Percentiles rank a stretch among this genome's conserved stretches.
Evolutionary conservation across 2,329 filamentous ascomycete genomes (phyloP).

Genomic region (Aspergillus cejpii): DNA sequence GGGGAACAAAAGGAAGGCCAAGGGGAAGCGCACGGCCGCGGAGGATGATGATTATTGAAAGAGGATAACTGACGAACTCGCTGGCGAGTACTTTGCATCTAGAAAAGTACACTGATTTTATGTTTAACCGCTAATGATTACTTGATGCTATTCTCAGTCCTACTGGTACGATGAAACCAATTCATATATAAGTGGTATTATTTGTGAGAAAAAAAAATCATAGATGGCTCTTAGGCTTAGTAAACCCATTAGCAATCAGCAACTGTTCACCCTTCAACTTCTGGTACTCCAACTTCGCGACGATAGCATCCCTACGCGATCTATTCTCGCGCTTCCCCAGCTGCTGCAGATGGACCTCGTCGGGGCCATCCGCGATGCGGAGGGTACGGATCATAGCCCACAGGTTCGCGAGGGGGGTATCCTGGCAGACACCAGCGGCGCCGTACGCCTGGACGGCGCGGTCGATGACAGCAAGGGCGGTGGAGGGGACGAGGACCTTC

Average conservation of each 20-base stretch:
- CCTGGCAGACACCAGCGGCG: conserved; percentile 83
- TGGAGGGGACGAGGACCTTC: conserved; percentile 82
- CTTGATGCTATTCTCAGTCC: no score
- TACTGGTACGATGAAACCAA: no score
- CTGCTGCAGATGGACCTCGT: conserved; percentile 77
- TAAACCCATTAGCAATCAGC: conserved; percentile 32
- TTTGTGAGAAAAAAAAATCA: conserved; percentile 12
- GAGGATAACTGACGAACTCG: conserved; percentile 16
- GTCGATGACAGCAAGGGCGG: conserved; percentile 81
- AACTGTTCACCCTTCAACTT: conserved; percentile 34
- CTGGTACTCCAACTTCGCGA: conserved; percentile 42
- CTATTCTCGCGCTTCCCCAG: conserved; percentile 52
- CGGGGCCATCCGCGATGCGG: conserved; percentile 83
- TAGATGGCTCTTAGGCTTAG: conserved; percentile 32
- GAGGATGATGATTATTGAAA: conserved; percentile 27
- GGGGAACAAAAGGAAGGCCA: conserved; percentile 34
- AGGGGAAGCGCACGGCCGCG: conserved; percentile 28
- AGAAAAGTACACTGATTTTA: no score
- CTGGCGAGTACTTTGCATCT: conserved; percentile 14
- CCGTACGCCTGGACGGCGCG: conserved; percentile 90
- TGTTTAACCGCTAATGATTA: no score
- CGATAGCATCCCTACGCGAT: conserved; percentile 41
- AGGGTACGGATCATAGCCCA: conserved; percentile 76
- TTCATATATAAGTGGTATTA: no score
- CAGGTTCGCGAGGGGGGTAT: conserved; percentile 81